Percentiles rank a stretch among this genome's conserved stretches.
These are phyloP conservation scores for Microcos paniculata DNA, from an alignment of 345 rosid genomes.

Conservation along the genomic window DNA sequence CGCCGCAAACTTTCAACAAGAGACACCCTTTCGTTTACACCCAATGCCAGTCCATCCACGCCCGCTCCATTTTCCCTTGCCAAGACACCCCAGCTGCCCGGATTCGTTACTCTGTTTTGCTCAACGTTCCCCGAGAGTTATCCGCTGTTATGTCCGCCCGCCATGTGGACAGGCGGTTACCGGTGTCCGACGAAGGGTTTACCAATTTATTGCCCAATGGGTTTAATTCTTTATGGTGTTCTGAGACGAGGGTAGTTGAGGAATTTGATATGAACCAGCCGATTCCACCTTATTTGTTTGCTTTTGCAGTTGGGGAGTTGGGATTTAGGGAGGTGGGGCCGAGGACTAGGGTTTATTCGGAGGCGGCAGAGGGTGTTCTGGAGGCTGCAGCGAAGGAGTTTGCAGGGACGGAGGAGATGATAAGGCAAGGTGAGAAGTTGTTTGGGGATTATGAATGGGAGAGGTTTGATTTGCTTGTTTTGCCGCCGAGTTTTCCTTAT, in stretches of 20 bases:
- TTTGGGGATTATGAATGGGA: conserved; percentile 89
- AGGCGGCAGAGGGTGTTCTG: conserved; percentile 50
- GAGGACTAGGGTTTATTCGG: conserved; percentile 78
- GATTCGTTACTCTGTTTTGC: conserved; percentile 52
- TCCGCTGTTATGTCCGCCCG: conserved; percentile 91
- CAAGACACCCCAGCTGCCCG: conserved; percentile 96
- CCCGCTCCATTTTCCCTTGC: conserved; percentile 89
- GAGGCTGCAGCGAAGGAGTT: conserved; percentile 84
- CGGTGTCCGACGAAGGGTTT: conserved; percentile 47
- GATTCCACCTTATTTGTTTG: conserved; percentile 88
- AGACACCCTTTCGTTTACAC: conserved; percentile 74
- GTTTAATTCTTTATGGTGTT: conserved; percentile 52
- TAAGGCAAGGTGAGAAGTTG: conserved; percentile 73
- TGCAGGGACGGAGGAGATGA: conserved; percentile 89
- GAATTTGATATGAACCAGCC: conserved; percentile 89
- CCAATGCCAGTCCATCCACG: conserved; percentile 86
- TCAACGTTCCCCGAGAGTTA: conserved; percentile 65
- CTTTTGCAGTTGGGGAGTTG: conserved; percentile 86
- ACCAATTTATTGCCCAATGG: conserved; percentile 5
- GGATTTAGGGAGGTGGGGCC: conserved; percentile 84
- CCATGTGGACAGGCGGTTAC: conserved; percentile 60
- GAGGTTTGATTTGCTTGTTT: conserved; percentile 78
- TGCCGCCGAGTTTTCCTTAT: conserved; percentile 92
- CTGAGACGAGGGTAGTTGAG: conserved; percentile 76
- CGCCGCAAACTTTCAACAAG: conserved; percentile 71